These are phyloP conservation scores for Lachnellula hyalina DNA, from an alignment of 2,329 filamentous ascomycete genomes.

Conservation along the genomic window DNA sequence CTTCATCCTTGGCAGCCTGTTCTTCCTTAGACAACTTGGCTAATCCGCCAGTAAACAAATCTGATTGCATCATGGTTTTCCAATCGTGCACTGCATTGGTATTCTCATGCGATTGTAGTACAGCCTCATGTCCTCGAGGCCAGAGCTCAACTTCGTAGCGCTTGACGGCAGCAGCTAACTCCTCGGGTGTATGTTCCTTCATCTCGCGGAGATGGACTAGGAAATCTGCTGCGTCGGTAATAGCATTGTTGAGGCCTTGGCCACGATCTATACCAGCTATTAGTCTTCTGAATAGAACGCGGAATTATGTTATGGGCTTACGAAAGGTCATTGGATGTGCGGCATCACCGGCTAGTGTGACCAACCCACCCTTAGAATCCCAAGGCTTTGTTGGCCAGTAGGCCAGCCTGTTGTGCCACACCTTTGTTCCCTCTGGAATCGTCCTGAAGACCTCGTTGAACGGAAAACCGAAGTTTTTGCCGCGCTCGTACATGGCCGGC, in stretches of 20 bases:
- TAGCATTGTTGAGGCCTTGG: conserved; percentile 43
- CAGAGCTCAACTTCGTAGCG: conserved; percentile 42
- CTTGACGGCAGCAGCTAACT: conserved; percentile 33
- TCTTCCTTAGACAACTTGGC: background rate
- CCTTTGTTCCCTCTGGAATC: conserved; percentile 9
- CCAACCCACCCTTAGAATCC: conserved; percentile 38
- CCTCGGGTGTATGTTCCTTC: conserved; percentile 15
- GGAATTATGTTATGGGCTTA: conserved; percentile 3
- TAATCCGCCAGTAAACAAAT: conserved; percentile 21
- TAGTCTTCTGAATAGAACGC: conserved; percentile 1
- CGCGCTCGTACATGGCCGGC: conserved; percentile 12
- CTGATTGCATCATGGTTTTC: conserved; percentile 29
- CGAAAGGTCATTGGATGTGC: conserved; percentile 50
- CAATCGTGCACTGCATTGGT: conserved; percentile 42
- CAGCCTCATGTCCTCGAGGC: conserved; percentile 38
- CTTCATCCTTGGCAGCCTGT: background rate
- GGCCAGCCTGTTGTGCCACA: conserved; percentile 12
- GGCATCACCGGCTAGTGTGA: conserved; percentile 48
- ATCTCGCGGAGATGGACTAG: conserved; percentile 19
- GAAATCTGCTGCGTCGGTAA: conserved; percentile 34
- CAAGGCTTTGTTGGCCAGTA: conserved; percentile 37
- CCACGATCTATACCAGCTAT: conserved; percentile 33
- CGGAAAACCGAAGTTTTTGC: conserved; percentile 12
- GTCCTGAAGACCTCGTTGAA: conserved; percentile 31
- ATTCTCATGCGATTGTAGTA: conserved; percentile 40